phyloP scores from a whole-genome alignment of 2,329 filamentous ascomycete genomes.

The Penicillium sp. region DNA sequence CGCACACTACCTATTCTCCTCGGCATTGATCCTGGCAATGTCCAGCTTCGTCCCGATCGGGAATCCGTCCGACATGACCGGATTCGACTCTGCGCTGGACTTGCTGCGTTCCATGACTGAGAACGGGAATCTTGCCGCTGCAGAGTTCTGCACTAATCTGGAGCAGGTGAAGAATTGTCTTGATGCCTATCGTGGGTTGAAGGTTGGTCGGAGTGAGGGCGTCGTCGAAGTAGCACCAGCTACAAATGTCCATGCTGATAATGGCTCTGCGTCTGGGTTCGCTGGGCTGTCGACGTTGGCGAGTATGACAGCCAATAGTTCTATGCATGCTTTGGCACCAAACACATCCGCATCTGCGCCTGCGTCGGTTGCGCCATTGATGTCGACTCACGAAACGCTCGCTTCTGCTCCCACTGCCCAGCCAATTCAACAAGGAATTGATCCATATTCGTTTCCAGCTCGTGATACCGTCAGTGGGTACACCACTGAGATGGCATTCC shows the following conservation, averaged over 20 bases:
- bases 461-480: slow-evolving; percentile 33
- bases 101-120: slow-evolving; percentile 36
- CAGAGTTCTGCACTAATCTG: slow-evolving; percentile 37
- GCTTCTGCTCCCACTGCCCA: slow-evolving; percentile 1
- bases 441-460: slow-evolving; percentile 12
- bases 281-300: not conserved
- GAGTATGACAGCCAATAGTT: not conserved
- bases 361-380: slow-evolving; percentile 1
- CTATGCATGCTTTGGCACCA: not conserved
- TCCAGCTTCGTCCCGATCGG: slow-evolving; percentile 38
- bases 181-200: slow-evolving; percentile 20
- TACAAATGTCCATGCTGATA: not conserved
- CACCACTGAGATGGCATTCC: slow-evolving; percentile 40
- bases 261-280: not conserved
- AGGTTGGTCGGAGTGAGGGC: not conserved
- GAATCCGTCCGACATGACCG: slow-evolving; percentile 30
- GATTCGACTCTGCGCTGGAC: slow-evolving; percentile 36
- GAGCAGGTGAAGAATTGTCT: slow-evolving; percentile 36
- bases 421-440: not conserved
- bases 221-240: not conserved
- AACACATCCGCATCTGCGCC: slow-evolving; percentile 3
- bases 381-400: slow-evolving; percentile 11
- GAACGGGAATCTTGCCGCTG: slow-evolving; percentile 38
- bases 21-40: slow-evolving; percentile 40
- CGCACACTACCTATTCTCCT: slow-evolving; percentile 43